phyloP scores from a whole-genome alignment of 805 yeast species.

The Ogataea henricii region DNA sequence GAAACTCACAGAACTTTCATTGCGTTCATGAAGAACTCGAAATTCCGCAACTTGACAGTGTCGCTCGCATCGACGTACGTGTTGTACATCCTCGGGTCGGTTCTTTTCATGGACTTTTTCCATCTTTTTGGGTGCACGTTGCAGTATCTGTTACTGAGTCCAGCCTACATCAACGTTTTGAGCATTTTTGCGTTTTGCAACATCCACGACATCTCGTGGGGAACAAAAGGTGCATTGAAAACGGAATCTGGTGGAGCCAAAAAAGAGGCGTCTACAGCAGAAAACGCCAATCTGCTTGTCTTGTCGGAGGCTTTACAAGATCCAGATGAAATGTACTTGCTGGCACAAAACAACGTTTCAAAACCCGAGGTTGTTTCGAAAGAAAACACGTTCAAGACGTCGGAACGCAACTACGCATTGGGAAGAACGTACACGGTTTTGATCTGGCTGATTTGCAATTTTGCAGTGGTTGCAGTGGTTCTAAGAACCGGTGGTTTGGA shows the following conservation, averaged over 20 bases:
- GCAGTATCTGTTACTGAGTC: constrained; percentile 81
- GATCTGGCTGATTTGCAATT: constrained; percentile 83
- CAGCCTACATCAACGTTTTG: constrained; percentile 85
- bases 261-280: constrained; percentile 50
- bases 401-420: constrained; percentile 77
- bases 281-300: constrained; percentile 21
- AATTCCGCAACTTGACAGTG: constrained; percentile 81
- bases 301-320: constrained; percentile 34
- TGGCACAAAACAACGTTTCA: constrained; percentile 29
- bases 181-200: constrained; percentile 94
- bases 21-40: constrained; percentile 58
- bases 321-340: constrained; percentile 32
- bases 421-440: constrained; percentile 87
- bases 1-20: constrained; percentile 35
- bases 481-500: constrained; percentile 79
- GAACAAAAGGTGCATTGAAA: constrained; percentile 83
- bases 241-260: constrained; percentile 52
- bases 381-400: constrained; percentile 22
- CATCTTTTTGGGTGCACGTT: constrained; percentile 83
- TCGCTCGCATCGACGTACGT: constrained; percentile 82
- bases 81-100: constrained; percentile 72
- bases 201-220: constrained; percentile 95
- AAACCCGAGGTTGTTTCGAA: constrained; percentile 52
- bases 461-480: constrained; percentile 76
- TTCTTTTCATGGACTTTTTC: constrained; percentile 84